Evolutionary conservation across 208 protist species (phyloP).

Genomic region (Trichomonas gallinae): DNA sequence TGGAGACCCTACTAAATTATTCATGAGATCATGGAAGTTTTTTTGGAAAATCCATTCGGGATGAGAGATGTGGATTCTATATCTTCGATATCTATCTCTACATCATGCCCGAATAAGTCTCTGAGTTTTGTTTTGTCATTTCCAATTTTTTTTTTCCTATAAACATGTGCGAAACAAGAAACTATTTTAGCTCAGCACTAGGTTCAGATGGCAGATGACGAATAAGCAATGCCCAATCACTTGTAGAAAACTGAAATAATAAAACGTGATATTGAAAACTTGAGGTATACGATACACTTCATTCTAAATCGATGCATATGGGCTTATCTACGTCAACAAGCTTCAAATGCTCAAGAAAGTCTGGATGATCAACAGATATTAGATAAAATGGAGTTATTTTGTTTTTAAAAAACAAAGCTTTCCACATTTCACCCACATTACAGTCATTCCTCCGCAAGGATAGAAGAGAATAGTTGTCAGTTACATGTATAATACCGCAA

Average conservation of each 20-base stretch:
- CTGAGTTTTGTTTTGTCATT: not conserved
- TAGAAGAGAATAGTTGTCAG: not conserved
- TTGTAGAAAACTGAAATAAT: not conserved
- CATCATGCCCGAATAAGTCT: not conserved
- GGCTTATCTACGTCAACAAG: not conserved
- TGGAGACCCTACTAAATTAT: not conserved
- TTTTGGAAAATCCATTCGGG: not conserved
- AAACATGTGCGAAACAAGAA: not conserved
- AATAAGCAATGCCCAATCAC: not conserved
- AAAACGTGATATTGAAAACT: not conserved
- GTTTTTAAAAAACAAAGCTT: not conserved
- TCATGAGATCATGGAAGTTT: not conserved
- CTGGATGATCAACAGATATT: not conserved
- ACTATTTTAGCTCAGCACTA: not conserved
- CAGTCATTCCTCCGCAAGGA: not conserved
- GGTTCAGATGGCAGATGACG: not conserved
- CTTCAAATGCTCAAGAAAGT: not conserved
- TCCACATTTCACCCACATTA: not conserved
- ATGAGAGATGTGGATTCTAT: not conserved
- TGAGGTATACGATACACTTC: not conserved
- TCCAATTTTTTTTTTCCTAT: not conserved
- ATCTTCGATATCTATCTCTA: not conserved
- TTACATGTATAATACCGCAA: not conserved
- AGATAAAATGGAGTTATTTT: not conserved
- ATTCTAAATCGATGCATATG: not conserved